Evolutionary conservation across 352 stramenopile genomes (phyloP), one percentile per base, ranked within the genome.

Genomic region (Phytophthora quininea): DNA sequence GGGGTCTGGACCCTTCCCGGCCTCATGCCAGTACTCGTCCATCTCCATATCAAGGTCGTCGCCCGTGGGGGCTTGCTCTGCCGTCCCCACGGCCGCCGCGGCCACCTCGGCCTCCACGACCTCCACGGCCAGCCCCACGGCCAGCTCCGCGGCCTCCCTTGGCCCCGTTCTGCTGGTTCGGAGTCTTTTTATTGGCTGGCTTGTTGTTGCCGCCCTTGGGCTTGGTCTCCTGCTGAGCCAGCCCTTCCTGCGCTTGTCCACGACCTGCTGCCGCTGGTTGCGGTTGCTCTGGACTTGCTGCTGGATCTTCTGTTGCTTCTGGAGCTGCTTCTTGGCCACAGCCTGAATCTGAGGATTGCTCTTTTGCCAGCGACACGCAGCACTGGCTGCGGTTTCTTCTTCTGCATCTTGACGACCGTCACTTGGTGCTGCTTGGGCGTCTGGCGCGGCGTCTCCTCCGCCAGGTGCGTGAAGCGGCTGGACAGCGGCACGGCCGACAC

Each of bases 11-110:
- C 90, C 90, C 67, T 97, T 97, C 30, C 90, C 90, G 24, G 82
- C 90, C 62, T 93, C 64, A 55, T 93, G 83, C 90, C 90, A 97
- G 72, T 97, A 97, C 64, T 80, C 58, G 62, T 95, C 90, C 88
- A 97, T 95, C 53, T 97, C 86, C 57, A 93, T 77, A 55, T 97
- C 90, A 46, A 97, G 73, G 54, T 97, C 88, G 43, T 93, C 86
- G 49, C 75, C 80, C 5, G 75, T 93, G 4, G 80, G 57, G 65
- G 67, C 53, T 91, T 90, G 64, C 76, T 80, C 59, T 79, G 29
- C 43, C 35, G 14, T 71, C 71, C 60, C 63, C 74, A 40, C 71
- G 71, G 2, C 75, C 67, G 15, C 70, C 70, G 3, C 54, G 50
- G 7, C 57, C 60, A 32, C 62, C 54, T 35, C 67, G 69, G 4